Base-by-base conservation (phyloP, 2,329 filamentous ascomycete species). In the Lachnellula cervina region DNA sequence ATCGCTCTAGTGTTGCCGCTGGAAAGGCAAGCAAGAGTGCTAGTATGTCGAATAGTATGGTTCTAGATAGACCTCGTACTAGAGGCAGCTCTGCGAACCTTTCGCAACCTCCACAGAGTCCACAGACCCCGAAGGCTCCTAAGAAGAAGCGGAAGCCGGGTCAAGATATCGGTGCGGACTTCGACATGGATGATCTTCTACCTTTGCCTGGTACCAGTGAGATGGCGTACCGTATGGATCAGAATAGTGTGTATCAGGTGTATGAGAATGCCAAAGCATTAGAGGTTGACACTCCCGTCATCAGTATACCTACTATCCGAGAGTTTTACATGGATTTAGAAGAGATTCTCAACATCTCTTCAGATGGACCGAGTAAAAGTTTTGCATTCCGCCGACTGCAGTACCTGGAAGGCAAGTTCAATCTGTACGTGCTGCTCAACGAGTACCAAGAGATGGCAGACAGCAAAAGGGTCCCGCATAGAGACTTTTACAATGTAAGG, bases 401-500 rank as follows among this genome's bases (percentile, higher is more conserved):
- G 66, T 99, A 97, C 70, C 77, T 99, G 8, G 94, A 99, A 74
- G 93, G 91, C 58, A 97, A 97, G 70, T 99, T 96, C 74, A 96
- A 97, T 69, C 80, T 99, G 21, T 97, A 99, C 69, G 83, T 86
- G 21, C 81, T 99, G 32, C 77, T 97, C 56, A 97, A 99, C 69
- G 94, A 97, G 71, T 97, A 97, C 64, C 92, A 97, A 69, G 94
- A 99, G 73, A 94, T 95, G 51, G 93, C 94, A 57, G 94, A 99
- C 76, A 97, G 90, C 71, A 99, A 99, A 72, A 93, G 89, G 66
- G 94, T 97, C 53, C 94, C 94, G 2, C 94, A 99, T 73, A 86
- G 94, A 76, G 94, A 99, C 73, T 99, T 99, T 70, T 99, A 99
- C 77, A 99, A 99, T 69, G 94, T 99, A 49, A 83, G 94, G 69